Conservation (phyloP, 2,329 filamentous ascomycete species). For the Stemphylium vesicarium region DNA sequence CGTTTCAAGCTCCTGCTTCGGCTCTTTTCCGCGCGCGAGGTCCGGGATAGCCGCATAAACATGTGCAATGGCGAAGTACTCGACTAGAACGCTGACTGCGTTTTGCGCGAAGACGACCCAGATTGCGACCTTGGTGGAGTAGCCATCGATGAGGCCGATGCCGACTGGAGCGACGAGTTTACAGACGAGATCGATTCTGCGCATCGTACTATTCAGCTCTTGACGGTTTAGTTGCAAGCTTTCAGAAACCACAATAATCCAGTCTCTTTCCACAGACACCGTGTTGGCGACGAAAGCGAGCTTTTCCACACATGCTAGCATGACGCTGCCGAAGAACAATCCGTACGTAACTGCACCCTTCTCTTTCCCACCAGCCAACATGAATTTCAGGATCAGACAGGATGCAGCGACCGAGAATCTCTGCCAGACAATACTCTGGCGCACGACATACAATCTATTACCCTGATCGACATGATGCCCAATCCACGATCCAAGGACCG, state of each 20-base stretch:
- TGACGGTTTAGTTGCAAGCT: slow-evolving; percentile 32
- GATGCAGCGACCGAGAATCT: slow-evolving; percentile 42
- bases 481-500: slow-evolving; percentile 64
- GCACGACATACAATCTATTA: slow-evolving; percentile 48
- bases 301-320: slow-evolving; percentile 73
- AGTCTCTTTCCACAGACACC: slow-evolving; percentile 74
- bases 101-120: slow-evolving; percentile 59
- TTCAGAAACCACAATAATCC: slow-evolving; percentile 64
- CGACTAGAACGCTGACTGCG: slow-evolving; percentile 54
- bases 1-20: slow-evolving; percentile 13
- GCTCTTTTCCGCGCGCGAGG: slow-evolving; percentile 23
- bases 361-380: slow-evolving; percentile 20
- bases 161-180: slow-evolving; percentile 62
- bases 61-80: slow-evolving; percentile 61
- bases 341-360: slow-evolving; percentile 32
- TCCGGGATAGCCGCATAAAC: slow-evolving; percentile 46
- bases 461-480: slow-evolving; percentile 65
- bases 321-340: slow-evolving; percentile 46
- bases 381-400: slow-evolving; percentile 34
- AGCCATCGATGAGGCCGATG: slow-evolving; percentile 57
- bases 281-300: slow-evolving; percentile 68
- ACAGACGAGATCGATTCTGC: slow-evolving; percentile 65
- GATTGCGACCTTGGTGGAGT: slow-evolving; percentile 59
- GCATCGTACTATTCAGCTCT: slow-evolving; percentile 64
- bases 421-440: slow-evolving; percentile 51